Base-by-base conservation (phyloP, 1,284 basidiomycete genomes). In the Crepidotus sp. region DNA sequence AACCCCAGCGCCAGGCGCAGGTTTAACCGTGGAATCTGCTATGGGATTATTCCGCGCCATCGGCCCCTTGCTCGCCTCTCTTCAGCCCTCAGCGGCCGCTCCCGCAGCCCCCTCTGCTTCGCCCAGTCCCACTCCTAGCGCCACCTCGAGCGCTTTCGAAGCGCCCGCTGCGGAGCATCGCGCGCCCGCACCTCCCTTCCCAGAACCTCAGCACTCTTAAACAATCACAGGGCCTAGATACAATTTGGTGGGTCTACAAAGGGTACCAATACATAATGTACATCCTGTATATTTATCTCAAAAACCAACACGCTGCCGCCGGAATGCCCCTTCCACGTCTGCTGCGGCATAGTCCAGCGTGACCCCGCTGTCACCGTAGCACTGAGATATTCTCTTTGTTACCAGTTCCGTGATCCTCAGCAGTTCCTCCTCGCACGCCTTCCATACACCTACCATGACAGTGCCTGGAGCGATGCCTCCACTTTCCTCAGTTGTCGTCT, bases 371-470 rank as follows among this genome's bases (percentile, higher is more conserved):
- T 85, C 85, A 26, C 67, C 69, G 61, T 93, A 95, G 58, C 88
- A 88, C 59, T 83, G 80, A 8, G 68, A 64, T 47, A 95, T 83
- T 46, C 80, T 69, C 54, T 73, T 77, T 36, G 61, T 62, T 62
- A 86, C 91, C 22, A 77, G 62, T 50, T 81, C 77, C 5, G 83
- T 85, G 55, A 90, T 74, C 50, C 76, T 73, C 48, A 81, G 61
- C 45, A 95, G 59, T 57, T 92, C 88, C 40, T 83, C 79, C 58
- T 92, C 88, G 59, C 89, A 87, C 19, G 87, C 81, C 54, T 77
- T 85, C 92, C 92, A 95, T 1, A 94, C 90, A 2, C 77, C 81
- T 30, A 77, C 74, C 64, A 93, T 70, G 39, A 91, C 77, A 6
- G 77, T 82, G 0, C 82, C 80, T 6, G 80, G 65, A 6, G 72